Conservation (phyloP, 352 stramenopile species). For the Phytopythium oedochilum region DNA sequence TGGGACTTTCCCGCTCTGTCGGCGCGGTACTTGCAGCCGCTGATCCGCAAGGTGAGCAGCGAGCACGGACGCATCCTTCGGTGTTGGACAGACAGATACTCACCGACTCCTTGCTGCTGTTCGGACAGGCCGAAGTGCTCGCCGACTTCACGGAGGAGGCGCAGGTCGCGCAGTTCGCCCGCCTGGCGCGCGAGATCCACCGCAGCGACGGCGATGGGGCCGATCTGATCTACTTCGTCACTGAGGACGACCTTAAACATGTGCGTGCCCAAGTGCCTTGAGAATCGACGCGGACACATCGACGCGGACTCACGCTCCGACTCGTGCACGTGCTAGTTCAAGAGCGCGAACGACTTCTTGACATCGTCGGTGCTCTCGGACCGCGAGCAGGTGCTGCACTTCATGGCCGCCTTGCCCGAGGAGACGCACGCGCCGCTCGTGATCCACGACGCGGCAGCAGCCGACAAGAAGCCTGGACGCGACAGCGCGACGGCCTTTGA, state of each 20-base stretch:
- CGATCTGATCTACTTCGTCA: conserved; percentile 28
- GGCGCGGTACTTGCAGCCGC: conserved; percentile 30
- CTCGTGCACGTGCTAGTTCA: conserved; percentile 40
- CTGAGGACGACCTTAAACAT: conserved; percentile 61
- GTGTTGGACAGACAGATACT: background rate
- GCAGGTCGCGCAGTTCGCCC: conserved; percentile 64
- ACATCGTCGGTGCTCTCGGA: conserved; percentile 60
- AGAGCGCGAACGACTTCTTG: conserved; percentile 72
- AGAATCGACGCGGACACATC: background rate
- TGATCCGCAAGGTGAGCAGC: conserved; percentile 40
- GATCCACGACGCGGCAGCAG: conserved; percentile 24
- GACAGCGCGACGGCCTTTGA: conserved; percentile 46
- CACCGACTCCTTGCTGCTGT: background rate
- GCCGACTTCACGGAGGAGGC: conserved; percentile 72
- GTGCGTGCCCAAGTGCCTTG: conserved; percentile 19
- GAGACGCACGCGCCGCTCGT: conserved; percentile 41
- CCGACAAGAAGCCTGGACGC: background rate
- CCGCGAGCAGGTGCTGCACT: conserved; percentile 71
- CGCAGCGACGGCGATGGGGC: conserved; percentile 15
- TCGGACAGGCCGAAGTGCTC: conserved; percentile 22
- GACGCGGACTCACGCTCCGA: background rate
- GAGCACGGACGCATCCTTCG: background rate
- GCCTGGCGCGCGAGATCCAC: conserved; percentile 51
- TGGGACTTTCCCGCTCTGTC: conserved; percentile 40
- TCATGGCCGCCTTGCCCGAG: conserved; percentile 64